Base-by-base conservation (phyloP, 139 green algal species). In the Zygnema circumcarinatum region DNA sequence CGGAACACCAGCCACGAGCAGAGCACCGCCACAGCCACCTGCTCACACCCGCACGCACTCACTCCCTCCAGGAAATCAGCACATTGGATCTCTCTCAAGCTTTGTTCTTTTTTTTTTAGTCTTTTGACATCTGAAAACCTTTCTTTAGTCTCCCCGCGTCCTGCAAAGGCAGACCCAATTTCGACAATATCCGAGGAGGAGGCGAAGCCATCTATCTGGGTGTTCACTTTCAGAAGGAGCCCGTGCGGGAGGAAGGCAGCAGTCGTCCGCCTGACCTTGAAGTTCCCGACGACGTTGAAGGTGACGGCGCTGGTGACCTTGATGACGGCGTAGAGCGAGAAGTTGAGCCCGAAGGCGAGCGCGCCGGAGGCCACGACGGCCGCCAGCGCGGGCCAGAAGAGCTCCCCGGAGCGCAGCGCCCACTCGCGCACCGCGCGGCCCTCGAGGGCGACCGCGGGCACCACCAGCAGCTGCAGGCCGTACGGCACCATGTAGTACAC, bases 401-500 rank as follows among this genome's bases (percentile, higher is more conserved):
- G 52, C 35, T 7, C 38, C 67, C 2, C 47, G 38, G 2, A 2
- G n/a, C 54, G 35, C 53, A 25, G 2, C 74, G 73, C 22, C 74
- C 74, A 88, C 29, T 22, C 2, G 39, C 22, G 2, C 11, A 88
- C 31, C 38, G 3, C 74, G 31, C 32, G 25, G 73, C 74, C 74
- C 74, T 88, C 83, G 38, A 86, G 83, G 38, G 83, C 3, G 40
- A 75, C 22, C 2, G 74, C 83, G 54, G 74, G 74, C 40, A 87
- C 16, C 40, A 88, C 11, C 32, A 88, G 74, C 40, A 88, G 20
- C 74, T 16, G 2, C 33, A 56, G 16, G 33, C 72, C 31, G 41
- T 87, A 87, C 40, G 83, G 83, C 2, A 56, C 74, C 83, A 88
- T 88, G 83, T 88, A 35, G 83, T 88, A 88, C 73, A 88, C 74